Evolutionary conservation across 2,329 filamentous ascomycete species (phyloP).

Genomic region (Cytospora paraplurivora): DNA sequence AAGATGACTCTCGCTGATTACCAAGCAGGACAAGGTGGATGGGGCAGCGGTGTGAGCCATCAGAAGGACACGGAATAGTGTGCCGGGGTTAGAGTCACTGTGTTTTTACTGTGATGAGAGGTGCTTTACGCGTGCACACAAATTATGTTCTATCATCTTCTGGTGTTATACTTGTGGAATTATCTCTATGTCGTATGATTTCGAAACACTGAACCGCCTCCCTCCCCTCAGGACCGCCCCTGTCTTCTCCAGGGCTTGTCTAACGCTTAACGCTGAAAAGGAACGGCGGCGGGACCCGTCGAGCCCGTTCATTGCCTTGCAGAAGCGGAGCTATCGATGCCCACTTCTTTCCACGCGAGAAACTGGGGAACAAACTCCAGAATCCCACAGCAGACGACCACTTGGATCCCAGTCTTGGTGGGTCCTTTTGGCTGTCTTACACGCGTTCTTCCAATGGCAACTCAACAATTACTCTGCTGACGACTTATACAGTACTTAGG

Average conservation of each 20-base stretch:
- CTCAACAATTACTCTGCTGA: constrained; percentile 19
- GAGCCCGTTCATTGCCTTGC: not conserved
- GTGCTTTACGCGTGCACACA: no score
- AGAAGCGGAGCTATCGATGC: not conserved
- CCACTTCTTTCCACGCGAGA: constrained; percentile 11
- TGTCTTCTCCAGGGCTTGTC: no score
- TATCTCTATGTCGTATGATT: no score
- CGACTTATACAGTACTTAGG: no score
- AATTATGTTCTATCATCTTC: not conserved
- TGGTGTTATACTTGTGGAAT: not conserved
- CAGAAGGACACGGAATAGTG: constrained; percentile 14
- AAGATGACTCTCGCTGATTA: not conserved
- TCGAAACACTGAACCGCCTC: no score
- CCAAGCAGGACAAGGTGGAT: constrained; percentile 16
- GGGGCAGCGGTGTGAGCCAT: not conserved
- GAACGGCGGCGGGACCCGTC: not conserved
- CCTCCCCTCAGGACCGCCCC: not conserved
- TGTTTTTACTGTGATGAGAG: no score
- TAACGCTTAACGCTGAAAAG: not conserved
- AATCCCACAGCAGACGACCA: not conserved
- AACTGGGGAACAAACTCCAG: not conserved
- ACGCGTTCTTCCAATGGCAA: constrained; percentile 17
- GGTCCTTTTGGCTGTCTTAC: constrained; percentile 20
- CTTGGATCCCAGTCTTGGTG: constrained; percentile 4
- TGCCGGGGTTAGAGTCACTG: not conserved